Conservation (phyloP, 2,329 filamentous ascomycete genomes). For the Teratosphaeria destructans region DNA sequence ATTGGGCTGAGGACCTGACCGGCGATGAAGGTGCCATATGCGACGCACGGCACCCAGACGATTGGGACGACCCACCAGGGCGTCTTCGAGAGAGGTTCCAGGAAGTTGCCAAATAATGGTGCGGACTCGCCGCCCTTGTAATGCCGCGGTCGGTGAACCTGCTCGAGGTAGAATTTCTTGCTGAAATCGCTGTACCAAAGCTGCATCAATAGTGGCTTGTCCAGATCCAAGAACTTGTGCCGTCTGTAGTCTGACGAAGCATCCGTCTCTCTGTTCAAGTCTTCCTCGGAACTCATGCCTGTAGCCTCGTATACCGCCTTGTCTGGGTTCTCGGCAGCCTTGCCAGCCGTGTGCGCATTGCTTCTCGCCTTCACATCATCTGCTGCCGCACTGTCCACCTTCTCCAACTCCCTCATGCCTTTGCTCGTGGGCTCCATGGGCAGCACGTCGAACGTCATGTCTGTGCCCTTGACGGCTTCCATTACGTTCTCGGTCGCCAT, state of each 20-base stretch:
- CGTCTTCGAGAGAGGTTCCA: conserved; percentile 94
- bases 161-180: conserved; percentile 94
- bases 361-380: conserved; percentile 26
- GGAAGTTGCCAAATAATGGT: conserved; percentile 90
- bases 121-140: conserved; percentile 90
- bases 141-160: conserved; percentile 89
- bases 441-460: conserved; percentile 40
- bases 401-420: conserved; percentile 38
- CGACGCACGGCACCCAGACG: conserved; percentile 72
- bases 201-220: conserved; percentile 73
- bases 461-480: conserved; percentile 39
- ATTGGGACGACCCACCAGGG: conserved; percentile 85
- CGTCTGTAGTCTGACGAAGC: conserved; percentile 63
- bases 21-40: conserved; percentile 61
- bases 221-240: conserved; percentile 89
- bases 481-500: conserved; percentile 51
- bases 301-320: conserved; percentile 50
- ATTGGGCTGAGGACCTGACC: conserved; percentile 47
- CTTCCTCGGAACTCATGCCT: conserved; percentile 81
- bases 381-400: conserved; percentile 38
- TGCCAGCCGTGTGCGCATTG: conserved; percentile 23
- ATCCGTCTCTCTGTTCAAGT: conserved; percentile 81
- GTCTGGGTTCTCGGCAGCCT: conserved; percentile 11
- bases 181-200: conserved; percentile 79
- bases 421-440: conserved; percentile 41